These are phyloP conservation scores for Pichia sp. DNA, from an alignment of 1,139 yeast species.

Conservation along the genomic window DNA sequence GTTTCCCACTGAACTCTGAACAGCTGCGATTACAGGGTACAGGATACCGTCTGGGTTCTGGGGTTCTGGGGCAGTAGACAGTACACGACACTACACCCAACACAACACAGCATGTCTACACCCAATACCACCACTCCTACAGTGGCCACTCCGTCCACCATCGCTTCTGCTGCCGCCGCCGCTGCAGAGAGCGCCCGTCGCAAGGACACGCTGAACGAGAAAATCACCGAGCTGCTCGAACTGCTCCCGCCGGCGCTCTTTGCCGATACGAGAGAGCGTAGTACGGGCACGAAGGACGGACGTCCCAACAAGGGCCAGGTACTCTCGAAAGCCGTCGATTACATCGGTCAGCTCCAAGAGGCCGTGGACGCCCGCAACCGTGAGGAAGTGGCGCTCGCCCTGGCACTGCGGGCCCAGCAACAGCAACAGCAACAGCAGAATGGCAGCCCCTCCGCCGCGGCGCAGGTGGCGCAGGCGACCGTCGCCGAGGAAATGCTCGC, in stretches of 20 bases:
- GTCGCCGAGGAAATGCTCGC: conserved; percentile 78
- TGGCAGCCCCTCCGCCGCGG: conserved; percentile 56
- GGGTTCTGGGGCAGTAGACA: too few relatives aligned
- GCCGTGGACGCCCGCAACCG: conserved; percentile 72
- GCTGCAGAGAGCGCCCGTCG: too few relatives aligned
- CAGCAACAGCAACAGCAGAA: not conserved
- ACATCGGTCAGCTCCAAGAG: conserved; percentile 65
- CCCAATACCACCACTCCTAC: too few relatives aligned
- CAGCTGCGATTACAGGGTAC: too few relatives aligned
- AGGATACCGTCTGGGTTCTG: too few relatives aligned
- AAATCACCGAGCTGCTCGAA: conserved; percentile 71
- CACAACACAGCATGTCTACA: too few relatives aligned
- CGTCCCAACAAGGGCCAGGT: conserved; percentile 93
- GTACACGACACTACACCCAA: too few relatives aligned
- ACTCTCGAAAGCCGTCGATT: conserved; percentile 76
- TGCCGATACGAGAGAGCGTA: conserved; percentile 29
- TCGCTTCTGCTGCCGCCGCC: too few relatives aligned
- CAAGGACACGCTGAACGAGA: conserved; percentile 83
- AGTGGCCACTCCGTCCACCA: too few relatives aligned
- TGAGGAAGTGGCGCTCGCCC: too few relatives aligned
- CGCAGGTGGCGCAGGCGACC: conserved; percentile 60
- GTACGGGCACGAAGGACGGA: conserved; percentile 74
- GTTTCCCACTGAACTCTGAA: too few relatives aligned
- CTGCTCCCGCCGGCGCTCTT: conserved; percentile 64
- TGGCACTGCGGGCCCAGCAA: too few relatives aligned